Evolutionary conservation across 2,329 filamentous ascomycete species (phyloP), one percentile per base, ranked within the genome.

Genomic region (Gnomoniopsis sp.): DNA sequence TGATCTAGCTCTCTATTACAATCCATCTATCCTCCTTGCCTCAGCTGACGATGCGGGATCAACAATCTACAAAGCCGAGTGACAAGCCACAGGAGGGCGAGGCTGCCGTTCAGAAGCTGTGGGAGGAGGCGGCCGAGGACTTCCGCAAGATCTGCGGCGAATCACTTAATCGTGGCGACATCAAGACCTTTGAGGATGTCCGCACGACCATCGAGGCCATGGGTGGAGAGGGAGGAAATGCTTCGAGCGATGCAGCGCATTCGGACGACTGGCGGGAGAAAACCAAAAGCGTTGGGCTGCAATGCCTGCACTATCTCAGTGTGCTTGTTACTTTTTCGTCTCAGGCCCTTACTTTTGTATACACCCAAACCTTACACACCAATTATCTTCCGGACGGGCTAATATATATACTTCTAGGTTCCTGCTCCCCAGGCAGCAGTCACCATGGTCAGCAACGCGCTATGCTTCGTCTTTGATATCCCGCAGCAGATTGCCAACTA

Each of bases 401-500:
- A 2, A n/a, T 30, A 52, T n/a, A 60, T 15, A 4, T 11, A 3
- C 14, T 21, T 51, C n/a, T n/a, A 66, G 65, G 55, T 64, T n/a
- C 65, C 65, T 46, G 47, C 67, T 22, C 66, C 66, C 17, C 10
- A 51, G 33, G 56, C 55, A 17, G 66, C 61, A 1, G 64, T 54
- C 34, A 63, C 52, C 38, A 62, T 66, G 17, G 55, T 63, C 10
- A 51, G 59, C n/a, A 50, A 22, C 33, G 66, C 66, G 3, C 56
- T 68, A 11, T 60, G 55, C 49, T 65, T 68, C 36, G 64, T 66
- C 2, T 66, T 68, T 47, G 63, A 65, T 43, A 65, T 68, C n/a
- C 67, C 66, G 14, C 23, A 58, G 22, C 54, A 53, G 4, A 65
- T 68, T 57, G 56, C 62, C 21, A 63, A 61, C 30, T 68, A 67